Base-by-base conservation (phyloP, 2,329 filamentous ascomycete genomes). In the Hypomyces rosellus region DNA sequence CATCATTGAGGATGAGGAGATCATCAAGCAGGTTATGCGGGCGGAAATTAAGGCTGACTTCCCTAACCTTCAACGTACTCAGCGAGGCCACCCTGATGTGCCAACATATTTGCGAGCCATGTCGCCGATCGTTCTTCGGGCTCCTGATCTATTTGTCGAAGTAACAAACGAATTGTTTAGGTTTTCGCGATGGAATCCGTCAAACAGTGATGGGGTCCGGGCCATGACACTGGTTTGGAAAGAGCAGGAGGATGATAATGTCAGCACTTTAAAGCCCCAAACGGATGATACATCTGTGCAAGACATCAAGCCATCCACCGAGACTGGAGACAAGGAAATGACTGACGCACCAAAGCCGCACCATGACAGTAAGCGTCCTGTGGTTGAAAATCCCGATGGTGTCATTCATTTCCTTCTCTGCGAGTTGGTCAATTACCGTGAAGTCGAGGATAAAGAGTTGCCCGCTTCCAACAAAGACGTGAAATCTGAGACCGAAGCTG, bases 331-430 rank as follows among this genome's bases (percentile, higher is more conserved):
- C 57, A 81, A 80, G 58, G 77, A 82, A 22, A 80, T 82, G 72
- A 66, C 74, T 2, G 86, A 89, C 59, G 77, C 74, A 16, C 74
- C 80, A 3, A 95, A 92, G 66, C 57, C 74, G 3, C 64, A 69
- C 8, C 65, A 71, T 34, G 90, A 96, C 53, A 69, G 82, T 38
- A 96, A 95, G 69, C 76, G 88, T 8, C 92, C 93, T 1, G 77
- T 91, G 12, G 84, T 96, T 5, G 91, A 96, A 66, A 90, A 93
- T 55, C 89, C 92, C 0, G 93, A 97, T 66, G 93, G 93, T 4
- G 89, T 99, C 3, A 85, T 99, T 51, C 89, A 97, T 62, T 99
- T 96, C 68, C 76, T 99, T 18, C 82, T 99, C 4, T 95, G 88
- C 52, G 93, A 99, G 66, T 74, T 99, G 42, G 76, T 96, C 50